A percentile compares a stretch with the other conserved stretches of the same genome.
These are phyloP conservation scores for Myochromella boudieri DNA, from an alignment of 768 basidiomycete genomes.

Conservation along the genomic window DNA sequence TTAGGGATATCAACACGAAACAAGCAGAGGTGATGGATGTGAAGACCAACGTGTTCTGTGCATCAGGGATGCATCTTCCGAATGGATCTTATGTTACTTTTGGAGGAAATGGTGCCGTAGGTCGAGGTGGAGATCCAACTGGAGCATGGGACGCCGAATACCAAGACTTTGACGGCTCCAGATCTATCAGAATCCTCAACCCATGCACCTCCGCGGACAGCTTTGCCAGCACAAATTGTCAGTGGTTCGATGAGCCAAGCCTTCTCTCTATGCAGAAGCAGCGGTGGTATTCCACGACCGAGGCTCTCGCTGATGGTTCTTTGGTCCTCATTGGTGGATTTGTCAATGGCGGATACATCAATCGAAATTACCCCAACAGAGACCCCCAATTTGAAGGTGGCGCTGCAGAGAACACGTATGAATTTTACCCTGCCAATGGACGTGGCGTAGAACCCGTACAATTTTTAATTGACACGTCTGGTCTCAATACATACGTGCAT, in stretches of 20 bases:
- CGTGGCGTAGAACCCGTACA: constrained; percentile 52
- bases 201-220: constrained; percentile 60
- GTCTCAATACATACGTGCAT: constrained; percentile 77
- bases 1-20: constrained; percentile 63
- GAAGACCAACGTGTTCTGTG: constrained; percentile 74
- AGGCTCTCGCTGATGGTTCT: constrained; percentile 73
- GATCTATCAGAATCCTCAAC: constrained; percentile 78
- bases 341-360: constrained; percentile 76
- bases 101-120: constrained; percentile 78
- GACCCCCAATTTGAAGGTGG: constrained; percentile 67
- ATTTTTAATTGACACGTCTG: constrained; percentile 73
- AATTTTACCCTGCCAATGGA: constrained; percentile 74
- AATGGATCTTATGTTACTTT: constrained; percentile 76
- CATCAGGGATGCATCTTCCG: constrained; percentile 80
- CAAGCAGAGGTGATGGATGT: constrained; percentile 70
- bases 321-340: constrained; percentile 83
- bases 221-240: constrained; percentile 50
- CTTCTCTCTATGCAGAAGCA: constrained; percentile 64
- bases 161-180: constrained; percentile 81
- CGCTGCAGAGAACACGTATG: constrained; percentile 81
- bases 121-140: constrained; percentile 41
- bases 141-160: constrained; percentile 66
- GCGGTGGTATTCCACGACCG: constrained; percentile 81
- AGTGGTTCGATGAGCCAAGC: constrained; percentile 71
- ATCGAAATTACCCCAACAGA: constrained; percentile 70